These are phyloP conservation scores for Cicer yamashitae DNA, from an alignment of 306 rosid genomes.

Conservation along the genomic window DNA sequence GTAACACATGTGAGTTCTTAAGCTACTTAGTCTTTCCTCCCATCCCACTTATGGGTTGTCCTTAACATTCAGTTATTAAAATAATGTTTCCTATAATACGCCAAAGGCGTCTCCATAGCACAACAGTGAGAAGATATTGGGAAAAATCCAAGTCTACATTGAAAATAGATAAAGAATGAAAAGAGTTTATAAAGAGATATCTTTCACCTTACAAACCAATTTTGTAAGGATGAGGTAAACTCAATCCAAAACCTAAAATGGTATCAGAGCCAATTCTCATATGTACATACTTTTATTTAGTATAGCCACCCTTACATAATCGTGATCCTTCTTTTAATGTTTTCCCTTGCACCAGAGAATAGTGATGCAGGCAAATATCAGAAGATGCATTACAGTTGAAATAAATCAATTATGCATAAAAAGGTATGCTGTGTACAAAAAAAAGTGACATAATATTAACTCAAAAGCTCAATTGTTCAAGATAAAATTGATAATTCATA, in stretches of 20 bases:
- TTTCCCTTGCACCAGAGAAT: background rate
- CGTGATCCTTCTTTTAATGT: slow-evolving; percentile 2
- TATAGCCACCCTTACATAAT: slow-evolving; percentile 29
- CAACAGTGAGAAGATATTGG: background rate
- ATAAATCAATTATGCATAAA: background rate
- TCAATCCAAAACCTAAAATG: background rate
- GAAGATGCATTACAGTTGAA: background rate
- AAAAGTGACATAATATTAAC: slow-evolving; percentile 1
- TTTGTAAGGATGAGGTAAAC: background rate
- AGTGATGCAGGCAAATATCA: background rate
- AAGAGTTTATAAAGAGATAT: background rate
- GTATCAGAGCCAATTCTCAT: background rate
- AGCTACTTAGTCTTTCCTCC: slow-evolving; percentile 12
- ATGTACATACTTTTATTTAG: slow-evolving; percentile 17
- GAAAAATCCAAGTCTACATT: background rate
- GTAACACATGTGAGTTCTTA: slow-evolving; percentile 9
- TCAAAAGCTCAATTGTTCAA: background rate
- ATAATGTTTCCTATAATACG: slow-evolving; percentile 23
- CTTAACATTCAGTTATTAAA: slow-evolving; percentile 32
- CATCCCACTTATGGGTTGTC: slow-evolving; percentile 22
- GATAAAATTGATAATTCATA: background rate
- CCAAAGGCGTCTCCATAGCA: slow-evolving; percentile 20
- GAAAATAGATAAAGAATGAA: background rate
- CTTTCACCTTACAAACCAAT: background rate
- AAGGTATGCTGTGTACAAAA: background rate